Base-by-base conservation (phyloP, 805 yeast species). In the Teunomyces kruisii region DNA sequence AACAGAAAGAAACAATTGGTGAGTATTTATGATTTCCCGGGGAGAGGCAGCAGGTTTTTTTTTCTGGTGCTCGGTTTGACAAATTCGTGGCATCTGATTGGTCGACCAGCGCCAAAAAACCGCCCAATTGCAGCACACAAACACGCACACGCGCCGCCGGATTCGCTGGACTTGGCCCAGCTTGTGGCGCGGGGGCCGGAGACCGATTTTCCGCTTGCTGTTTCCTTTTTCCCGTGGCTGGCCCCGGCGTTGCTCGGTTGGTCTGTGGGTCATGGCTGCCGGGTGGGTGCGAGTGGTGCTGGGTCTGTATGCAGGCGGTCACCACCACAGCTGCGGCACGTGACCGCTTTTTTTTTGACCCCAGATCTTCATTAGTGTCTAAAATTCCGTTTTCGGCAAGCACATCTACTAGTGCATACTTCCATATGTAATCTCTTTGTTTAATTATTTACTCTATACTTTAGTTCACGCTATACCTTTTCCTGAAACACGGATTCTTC, bases 1-100 rank as follows among this genome's bases (percentile, higher is more conserved):
- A 17, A 31, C 12, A 29, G 33, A 24, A 24, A 32, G 39, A 32
- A 27, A 41, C 19, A 32, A 30, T 24, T 32, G 29, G 35, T 24
- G n/a, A 32, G 30, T 40, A 16, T 29, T 17, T 35, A 26, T 28
- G 17, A 17, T 27, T 41, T 35, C 39, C 41, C 44, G 44, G 41
- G 48, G 44, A 31, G 27, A 35, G 12, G 38, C 13, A 40, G 31
- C 32, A 24, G 22, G 24, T 17, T 36, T 35, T 27, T 35, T 27
- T 15, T 33, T 41, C 41, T 40, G 44, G 41, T 43, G 44, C 36
- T 13, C 32, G 28, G 17, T 36, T 35, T 45, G 40, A 45, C 48
- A 40, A 45, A 40, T 45, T 45, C 32, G 31, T 24, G 16, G 29
- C 22, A 36, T 40, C 13, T 45, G 44, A 45, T 45, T 45, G 48